phyloP scores from a whole-genome alignment of 345 rosid genomes.

The Orychophragmus violaceus region DNA sequence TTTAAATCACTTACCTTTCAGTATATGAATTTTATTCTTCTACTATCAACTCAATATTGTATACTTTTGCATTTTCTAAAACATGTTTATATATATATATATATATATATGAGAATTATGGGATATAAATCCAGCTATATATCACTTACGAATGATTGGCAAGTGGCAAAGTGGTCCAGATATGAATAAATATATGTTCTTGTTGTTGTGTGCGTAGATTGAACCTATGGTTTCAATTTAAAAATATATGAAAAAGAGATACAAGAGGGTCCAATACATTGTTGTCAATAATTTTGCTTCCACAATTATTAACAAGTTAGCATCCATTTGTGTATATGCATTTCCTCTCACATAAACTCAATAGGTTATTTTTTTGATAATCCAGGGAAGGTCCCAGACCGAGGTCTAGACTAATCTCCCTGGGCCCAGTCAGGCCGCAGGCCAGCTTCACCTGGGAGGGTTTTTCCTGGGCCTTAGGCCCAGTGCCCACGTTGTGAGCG shows the following conservation, averaged over 20 bases:
- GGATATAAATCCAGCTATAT: constrained; percentile 18
- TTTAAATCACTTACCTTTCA: background rate
- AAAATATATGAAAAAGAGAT: constrained; percentile 43
- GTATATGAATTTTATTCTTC: background rate
- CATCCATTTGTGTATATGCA: constrained; percentile 5
- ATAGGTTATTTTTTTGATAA: background rate
- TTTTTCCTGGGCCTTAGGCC: no score
- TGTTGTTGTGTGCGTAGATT: constrained; percentile 33
- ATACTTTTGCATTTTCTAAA: background rate
- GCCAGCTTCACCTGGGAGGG: no score
- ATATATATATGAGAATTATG: background rate
- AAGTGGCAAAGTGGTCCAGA: constrained; percentile 19
- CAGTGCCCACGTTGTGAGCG: no score
- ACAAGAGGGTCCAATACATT: constrained; percentile 28
- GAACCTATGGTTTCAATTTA: constrained; percentile 49
- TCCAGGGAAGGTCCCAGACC: no score
- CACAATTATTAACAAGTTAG: constrained; percentile 34
- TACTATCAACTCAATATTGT: background rate
- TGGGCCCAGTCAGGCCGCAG: no score
- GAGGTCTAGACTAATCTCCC: no score
- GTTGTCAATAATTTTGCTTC: constrained; percentile 31
- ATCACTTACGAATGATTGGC: constrained; percentile 18
- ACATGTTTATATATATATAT: background rate
- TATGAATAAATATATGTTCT: constrained; percentile 25
- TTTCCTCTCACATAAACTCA: background rate